Percentiles rank a stretch among this genome's conserved stretches.
Conservation (phyloP, 306 rosid species). For the Sesbania bispinosa region DNA sequence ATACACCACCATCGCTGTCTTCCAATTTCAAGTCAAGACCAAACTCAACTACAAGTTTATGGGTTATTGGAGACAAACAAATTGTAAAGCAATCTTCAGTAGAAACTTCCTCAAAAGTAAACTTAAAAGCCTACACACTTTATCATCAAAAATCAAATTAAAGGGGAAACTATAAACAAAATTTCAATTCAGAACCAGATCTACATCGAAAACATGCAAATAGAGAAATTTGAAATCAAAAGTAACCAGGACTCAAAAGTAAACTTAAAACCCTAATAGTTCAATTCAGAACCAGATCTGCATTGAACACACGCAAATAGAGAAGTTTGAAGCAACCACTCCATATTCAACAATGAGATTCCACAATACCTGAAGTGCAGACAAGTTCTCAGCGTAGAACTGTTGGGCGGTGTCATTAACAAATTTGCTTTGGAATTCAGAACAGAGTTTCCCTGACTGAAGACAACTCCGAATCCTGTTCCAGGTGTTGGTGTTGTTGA, state of each 20-base stretch:
- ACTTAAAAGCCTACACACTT: not conserved
- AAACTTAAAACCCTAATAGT: not conserved
- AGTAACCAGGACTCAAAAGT: not conserved
- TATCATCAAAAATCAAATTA: not conserved
- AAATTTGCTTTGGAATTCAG: slow-evolving; percentile 12
- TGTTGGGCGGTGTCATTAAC: slow-evolving; percentile 7
- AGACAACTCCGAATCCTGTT: slow-evolving; percentile 57
- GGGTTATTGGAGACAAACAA: not conserved
- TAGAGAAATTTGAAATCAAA: not conserved
- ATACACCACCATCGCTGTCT: no score
- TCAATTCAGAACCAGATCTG: not conserved
- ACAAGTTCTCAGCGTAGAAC: slow-evolving; percentile 42
- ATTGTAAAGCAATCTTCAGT: not conserved
- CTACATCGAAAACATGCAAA: not conserved
- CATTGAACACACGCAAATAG: not conserved
- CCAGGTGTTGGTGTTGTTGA: slow-evolving; percentile 42
- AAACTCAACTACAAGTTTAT: not conserved
- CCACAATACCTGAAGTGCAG: slow-evolving; percentile 57
- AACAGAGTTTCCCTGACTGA: slow-evolving; percentile 40
- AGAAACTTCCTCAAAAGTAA: not conserved
- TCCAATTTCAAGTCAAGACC: not conserved
- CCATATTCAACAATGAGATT: no score
- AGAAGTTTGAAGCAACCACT: not conserved
- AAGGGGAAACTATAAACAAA: not conserved
- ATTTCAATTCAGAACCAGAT: not conserved